phyloP scores from a whole-genome alignment of 1,284 basidiomycete genomes.

The Sporisorium sorghi region DNA sequence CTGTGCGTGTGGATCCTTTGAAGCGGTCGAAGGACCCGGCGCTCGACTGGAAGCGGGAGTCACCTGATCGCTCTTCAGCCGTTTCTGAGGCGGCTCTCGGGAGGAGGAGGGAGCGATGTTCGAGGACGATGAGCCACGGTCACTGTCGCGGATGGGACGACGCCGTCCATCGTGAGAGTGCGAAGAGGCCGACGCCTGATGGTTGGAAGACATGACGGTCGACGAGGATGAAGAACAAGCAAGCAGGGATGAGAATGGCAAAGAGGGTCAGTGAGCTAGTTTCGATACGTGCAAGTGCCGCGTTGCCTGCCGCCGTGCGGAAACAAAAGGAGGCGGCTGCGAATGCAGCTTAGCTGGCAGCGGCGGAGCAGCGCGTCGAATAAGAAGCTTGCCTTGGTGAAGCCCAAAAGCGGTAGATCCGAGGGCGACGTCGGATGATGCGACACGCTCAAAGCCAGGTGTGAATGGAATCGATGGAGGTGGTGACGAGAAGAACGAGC shows the following conservation, averaged over 20 bases:
- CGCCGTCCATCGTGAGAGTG: slow-evolving; percentile 8
- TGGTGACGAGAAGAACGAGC: not conserved
- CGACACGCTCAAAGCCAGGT: slow-evolving; percentile 9
- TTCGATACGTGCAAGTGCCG: slow-evolving; percentile 5
- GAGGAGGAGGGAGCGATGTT: not conserved
- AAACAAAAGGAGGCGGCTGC: not conserved
- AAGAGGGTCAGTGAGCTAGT: slow-evolving; percentile 22
- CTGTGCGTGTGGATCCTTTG: not conserved
- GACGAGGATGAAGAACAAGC: slow-evolving; percentile 1
- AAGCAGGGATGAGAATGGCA: slow-evolving; percentile 15
- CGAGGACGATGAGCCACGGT: slow-evolving; percentile 8
- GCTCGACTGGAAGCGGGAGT: not conserved
- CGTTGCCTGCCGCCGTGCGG: not conserved
- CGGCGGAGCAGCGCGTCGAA: slow-evolving; percentile 6
- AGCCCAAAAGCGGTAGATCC: not conserved
- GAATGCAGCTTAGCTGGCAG: slow-evolving; percentile 3
- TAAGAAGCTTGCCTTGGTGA: slow-evolving; percentile 30
- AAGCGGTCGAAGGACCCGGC: not conserved
- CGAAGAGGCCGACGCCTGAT: slow-evolving; percentile 17
- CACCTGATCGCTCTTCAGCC: slow-evolving; percentile 9
- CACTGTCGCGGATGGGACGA: not conserved
- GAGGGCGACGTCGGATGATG: slow-evolving; percentile 10
- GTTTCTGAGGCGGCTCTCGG: slow-evolving; percentile 20
- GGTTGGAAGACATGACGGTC: slow-evolving; percentile 17
- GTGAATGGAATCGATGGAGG: slow-evolving; percentile 12